Evolutionary conservation across 208 protist species (phyloP), one percentile per base, ranked within the genome.

Genomic region (Trypanosoma cruzi): DNA sequence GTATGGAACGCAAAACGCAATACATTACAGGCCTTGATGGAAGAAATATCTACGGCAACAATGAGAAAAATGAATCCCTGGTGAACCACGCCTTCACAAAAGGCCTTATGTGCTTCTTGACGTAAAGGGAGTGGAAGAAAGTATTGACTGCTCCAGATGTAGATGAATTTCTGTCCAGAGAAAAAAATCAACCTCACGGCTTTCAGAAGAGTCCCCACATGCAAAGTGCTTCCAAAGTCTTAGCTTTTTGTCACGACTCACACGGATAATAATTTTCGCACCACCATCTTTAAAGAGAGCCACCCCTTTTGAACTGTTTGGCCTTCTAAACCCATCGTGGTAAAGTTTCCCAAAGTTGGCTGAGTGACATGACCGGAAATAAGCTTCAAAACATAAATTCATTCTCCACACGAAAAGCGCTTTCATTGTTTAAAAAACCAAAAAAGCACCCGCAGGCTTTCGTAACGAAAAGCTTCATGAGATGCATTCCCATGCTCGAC

Each of bases 91-190:
- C 55, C 26, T n/a, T 56, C 31, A 65, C 49, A 48, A 53, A 49
- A 20, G 20, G 20, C 2, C 31, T 52, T 48, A 59, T 68, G 13
- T 44, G 59, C 49, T 64, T 63, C 20, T 71, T 64, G 8, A 32
- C 46, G 28, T 71, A 71, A 71, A 71, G 64, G n/a, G 29, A 71
- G 4, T 6, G 75, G 75, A 54, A 78, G 44, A 66, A 74, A 81
- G 29, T 81, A 81, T 49, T 81, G 75, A 58, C 77, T 81, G 49
- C 62, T 77, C 75, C 75, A 81, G 7, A 81, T 46, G 50, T 81
- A 81, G 18, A 74, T 24, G 44, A 81, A 81, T 56, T 59, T 71
- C 48, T 72, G 40, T 24, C 32, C 11, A 14, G 64, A 76, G 62
- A 76, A 76, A n/a, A 58, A 68, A 76, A 60, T 66, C 49, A 10